Conservation (phyloP, 768 basidiomycete species). For the Lentinula aciculospora region DNA sequence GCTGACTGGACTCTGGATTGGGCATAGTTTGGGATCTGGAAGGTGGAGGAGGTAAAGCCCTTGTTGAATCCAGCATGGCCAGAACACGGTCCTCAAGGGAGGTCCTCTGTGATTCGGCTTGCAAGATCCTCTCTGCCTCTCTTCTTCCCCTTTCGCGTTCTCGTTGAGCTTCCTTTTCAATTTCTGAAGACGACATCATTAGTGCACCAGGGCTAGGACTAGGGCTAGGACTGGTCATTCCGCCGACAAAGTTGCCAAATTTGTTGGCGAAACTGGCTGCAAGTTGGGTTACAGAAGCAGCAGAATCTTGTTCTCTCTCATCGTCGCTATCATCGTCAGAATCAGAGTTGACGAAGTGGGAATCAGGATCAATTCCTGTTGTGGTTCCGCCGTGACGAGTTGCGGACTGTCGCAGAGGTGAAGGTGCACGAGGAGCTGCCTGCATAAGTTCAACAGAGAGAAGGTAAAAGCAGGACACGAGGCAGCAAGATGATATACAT, state of each 20-base stretch:
- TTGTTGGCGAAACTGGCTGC: constrained; percentile 72
- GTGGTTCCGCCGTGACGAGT: background rate
- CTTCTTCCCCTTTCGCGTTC: constrained; percentile 72
- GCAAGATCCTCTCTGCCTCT: constrained; percentile 71
- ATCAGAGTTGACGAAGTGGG: constrained; percentile 35
- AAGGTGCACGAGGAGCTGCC: background rate
- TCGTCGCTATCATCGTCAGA: constrained; percentile 35
- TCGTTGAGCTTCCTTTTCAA: constrained; percentile 75
- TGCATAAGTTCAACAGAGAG: background rate
- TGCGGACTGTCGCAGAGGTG: background rate
- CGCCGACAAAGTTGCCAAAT: constrained; percentile 62
- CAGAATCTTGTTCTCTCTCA: constrained; percentile 25
- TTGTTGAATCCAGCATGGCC: constrained; percentile 59
- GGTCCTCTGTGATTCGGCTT: constrained; percentile 62
- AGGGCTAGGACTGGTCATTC: constrained; percentile 35
- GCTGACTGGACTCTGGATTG: constrained; percentile 15
- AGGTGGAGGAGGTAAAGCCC: constrained; percentile 52
- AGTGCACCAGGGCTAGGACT: constrained; percentile 27
- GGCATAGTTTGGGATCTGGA: constrained; percentile 48
- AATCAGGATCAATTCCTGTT: background rate
- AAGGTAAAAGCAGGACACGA: background rate
- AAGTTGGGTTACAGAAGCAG: constrained; percentile 68
- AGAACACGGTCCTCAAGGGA: constrained; percentile 69
- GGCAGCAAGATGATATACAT: background rate
- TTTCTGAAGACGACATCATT: constrained; percentile 29